Evolutionary conservation across 352 stramenopile genomes (phyloP).

Genomic region (Phytophthora cryptogea): DNA sequence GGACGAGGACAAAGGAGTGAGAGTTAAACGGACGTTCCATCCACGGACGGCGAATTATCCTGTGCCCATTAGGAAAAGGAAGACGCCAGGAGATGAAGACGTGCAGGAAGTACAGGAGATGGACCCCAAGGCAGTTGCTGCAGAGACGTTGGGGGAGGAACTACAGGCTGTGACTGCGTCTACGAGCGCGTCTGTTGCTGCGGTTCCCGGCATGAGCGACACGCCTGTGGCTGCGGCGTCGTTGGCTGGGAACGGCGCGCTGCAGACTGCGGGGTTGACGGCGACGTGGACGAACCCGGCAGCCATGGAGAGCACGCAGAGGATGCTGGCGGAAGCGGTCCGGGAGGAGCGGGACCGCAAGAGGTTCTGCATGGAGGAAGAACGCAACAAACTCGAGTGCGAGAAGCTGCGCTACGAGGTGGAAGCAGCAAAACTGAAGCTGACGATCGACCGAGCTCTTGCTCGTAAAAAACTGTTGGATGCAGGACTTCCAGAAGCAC

Average conservation of each 20-base stretch:
- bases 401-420: constrained; percentile 69
- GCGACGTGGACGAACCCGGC: constrained; percentile 30
- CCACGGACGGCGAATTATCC: neutral
- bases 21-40: constrained; percentile 37
- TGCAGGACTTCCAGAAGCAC: constrained; percentile 41
- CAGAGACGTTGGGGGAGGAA: neutral
- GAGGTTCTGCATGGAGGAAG: constrained; percentile 62
- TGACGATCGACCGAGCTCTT: constrained; percentile 56
- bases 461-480: constrained; percentile 58
- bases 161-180: neutral
- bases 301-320: constrained; percentile 56
- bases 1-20: constrained; percentile 29
- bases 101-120: constrained; percentile 2
- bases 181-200: constrained; percentile 1
- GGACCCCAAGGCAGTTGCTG: neutral
- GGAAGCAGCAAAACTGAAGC: constrained; percentile 50
- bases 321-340: constrained; percentile 51
- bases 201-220: neutral
- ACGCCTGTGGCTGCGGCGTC: neutral
- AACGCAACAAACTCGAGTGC: constrained; percentile 63
- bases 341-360: constrained; percentile 74
- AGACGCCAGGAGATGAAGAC: constrained; percentile 14
- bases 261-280: constrained; percentile 19
- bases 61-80: constrained; percentile 18
- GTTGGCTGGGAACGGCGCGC: constrained; percentile 1